These are phyloP conservation scores for Zymoseptoria pseudotritici DNA, from an alignment of 2,329 filamentous ascomycete genomes.

Conservation along the genomic window DNA sequence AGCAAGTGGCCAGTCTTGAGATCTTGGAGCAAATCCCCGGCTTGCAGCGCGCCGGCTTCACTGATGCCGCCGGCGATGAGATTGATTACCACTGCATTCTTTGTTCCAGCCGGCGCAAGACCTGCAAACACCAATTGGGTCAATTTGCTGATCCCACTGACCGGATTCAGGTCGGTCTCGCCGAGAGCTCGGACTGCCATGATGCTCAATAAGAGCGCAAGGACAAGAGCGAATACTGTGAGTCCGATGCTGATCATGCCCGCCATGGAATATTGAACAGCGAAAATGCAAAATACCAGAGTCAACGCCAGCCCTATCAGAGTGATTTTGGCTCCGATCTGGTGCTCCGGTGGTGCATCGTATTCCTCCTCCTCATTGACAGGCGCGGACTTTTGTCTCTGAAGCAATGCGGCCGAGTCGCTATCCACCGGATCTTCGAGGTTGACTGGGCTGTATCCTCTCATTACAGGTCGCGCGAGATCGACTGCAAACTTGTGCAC, in stretches of 20 bases:
- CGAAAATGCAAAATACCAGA: slow-evolving; percentile 68
- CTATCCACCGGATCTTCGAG: slow-evolving; percentile 13
- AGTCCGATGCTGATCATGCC: slow-evolving; percentile 72
- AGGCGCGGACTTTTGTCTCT: slow-evolving; percentile 1
- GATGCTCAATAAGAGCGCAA: slow-evolving; percentile 60
- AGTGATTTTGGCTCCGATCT: slow-evolving; percentile 66
- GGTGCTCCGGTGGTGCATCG: slow-evolving; percentile 77
- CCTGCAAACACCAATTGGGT: slow-evolving; percentile 93
- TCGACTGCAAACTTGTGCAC: slow-evolving; percentile 27
- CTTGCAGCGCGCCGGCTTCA: slow-evolving; percentile 80
- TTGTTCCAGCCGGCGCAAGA: slow-evolving; percentile 71
- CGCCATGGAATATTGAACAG: slow-evolving; percentile 78
- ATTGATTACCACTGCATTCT: slow-evolving; percentile 89
- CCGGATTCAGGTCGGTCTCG: slow-evolving; percentile 91
- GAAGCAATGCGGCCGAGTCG: background rate
- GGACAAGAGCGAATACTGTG: slow-evolving; percentile 73
- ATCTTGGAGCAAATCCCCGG: slow-evolving; percentile 94
- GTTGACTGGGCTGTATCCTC: slow-evolving; percentile 35
- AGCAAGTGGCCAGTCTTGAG: slow-evolving; percentile 92
- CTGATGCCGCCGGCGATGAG: slow-evolving; percentile 85
- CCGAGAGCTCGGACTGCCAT: slow-evolving; percentile 60
- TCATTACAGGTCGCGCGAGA: slow-evolving; percentile 28
- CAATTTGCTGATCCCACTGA: slow-evolving; percentile 92
- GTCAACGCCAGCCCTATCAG: slow-evolving; percentile 68
- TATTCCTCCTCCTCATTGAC: slow-evolving; percentile 42